Base-by-base conservation (phyloP, 1,284 basidiomycete genomes). In the Sporisorium iseilematis-ciliati region DNA sequence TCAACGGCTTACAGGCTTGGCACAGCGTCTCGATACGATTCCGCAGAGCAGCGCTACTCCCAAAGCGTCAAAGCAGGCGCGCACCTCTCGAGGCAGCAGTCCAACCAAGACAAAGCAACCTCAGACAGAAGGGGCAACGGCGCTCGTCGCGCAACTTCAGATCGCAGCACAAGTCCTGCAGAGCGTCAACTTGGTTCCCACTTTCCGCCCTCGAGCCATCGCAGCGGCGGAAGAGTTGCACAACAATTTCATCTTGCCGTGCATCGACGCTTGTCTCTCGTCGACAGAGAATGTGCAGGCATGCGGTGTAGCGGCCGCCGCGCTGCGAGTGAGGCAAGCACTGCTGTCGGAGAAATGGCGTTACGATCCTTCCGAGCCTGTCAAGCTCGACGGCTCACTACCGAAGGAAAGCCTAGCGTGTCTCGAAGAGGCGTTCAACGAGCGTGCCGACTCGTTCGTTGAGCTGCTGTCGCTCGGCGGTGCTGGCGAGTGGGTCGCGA, bases 261-360 rank as follows among this genome's bases (percentile, higher is more conserved):
- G 61, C 31, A 23, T 77, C 31, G 75, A 77, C n/a, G 23, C 53
- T 0, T 49, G 41, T n/a, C 59, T 74, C 2, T 25, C 45, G 0
- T 57, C 53, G 1, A 45, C 50, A 26, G 48, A 14, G 7, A 23
- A 29, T 7, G 16, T n/a, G 2, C n/a, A n/a, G 3, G 8, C 56
- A 2, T 29, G 33, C 25, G 65, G 62, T 20, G 55, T 75, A 7
- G 66, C 66, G 11, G 61, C 74, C 3, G 74, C 68, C 12, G 74
- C 74, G 8, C 45, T 76, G 51, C 62, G 58, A 11, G 59, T 66
- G 5, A 42, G 74, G 14, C 65, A 67, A 20, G 56, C 74, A 4
- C 43, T 72, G 25, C 50, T 76, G 8, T 57, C 59, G 16, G 68
- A 67, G 29, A 71, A 69, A 29, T 76, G 74, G 74, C 74, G 74